Conservation (phyloP, 257 asterid species). For the Phtheirospermum japonicum region DNA sequence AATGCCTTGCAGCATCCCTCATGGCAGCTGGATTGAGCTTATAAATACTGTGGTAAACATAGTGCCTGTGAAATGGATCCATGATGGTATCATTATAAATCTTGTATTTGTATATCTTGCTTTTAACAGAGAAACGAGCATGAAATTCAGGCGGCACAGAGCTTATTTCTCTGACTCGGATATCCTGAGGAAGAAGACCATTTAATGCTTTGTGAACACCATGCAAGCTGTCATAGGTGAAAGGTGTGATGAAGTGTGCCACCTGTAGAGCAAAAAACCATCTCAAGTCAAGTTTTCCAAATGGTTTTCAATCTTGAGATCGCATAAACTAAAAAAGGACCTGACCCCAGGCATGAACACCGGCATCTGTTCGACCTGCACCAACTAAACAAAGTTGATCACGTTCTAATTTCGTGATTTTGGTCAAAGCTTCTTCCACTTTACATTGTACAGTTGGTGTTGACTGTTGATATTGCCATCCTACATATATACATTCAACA, state of each 20-base stretch:
- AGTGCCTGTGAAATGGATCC: constrained; percentile 82
- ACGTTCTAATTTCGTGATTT: constrained; percentile 59
- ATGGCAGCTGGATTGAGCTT: constrained; percentile 60
- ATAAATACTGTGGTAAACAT: constrained; percentile 66
- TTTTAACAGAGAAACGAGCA: constrained; percentile 85
- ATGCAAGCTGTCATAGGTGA: constrained; percentile 65
- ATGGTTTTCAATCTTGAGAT: constrained; percentile 9
- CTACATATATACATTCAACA: constrained; percentile 35
- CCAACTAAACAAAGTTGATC: constrained; percentile 65
- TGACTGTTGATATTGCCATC: constrained; percentile 88
- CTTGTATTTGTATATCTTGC: constrained; percentile 77
- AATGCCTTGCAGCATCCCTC: constrained; percentile 75
- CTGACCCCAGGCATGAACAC: constrained; percentile 98
- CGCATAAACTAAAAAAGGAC: constrained; percentile 38
- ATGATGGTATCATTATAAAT: constrained; percentile 61
- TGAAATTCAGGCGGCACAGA: constrained; percentile 75
- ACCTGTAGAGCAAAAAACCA: constrained; percentile 46
- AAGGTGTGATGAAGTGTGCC: constrained; percentile 79
- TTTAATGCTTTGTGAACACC: constrained; percentile 68
- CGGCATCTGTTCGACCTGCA: constrained; percentile 92
- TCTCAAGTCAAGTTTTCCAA: constrained; percentile 22
- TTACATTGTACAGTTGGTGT: constrained; percentile 77
- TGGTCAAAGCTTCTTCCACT: constrained; percentile 67
- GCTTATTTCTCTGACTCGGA: constrained; percentile 74
- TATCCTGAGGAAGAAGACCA: constrained; percentile 76